Base-by-base conservation (phyloP, 2,329 filamentous ascomycete species). In the Colletotrichum musicola region DNA sequence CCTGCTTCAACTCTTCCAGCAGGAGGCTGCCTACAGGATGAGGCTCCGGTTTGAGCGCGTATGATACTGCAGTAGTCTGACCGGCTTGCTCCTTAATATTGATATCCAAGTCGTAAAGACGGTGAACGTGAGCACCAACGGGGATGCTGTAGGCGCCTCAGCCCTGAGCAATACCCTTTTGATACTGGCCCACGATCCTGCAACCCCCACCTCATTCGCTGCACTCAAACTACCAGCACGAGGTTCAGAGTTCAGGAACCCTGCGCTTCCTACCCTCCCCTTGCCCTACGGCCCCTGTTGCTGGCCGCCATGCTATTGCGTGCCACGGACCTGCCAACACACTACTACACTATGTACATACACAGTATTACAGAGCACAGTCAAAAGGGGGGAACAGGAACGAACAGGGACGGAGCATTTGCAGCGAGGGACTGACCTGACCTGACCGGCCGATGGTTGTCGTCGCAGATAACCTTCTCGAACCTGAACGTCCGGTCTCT, bases 401-500 rank as follows among this genome's bases (percentile, higher is more conserved):
- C 30, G 30, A 35, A 9, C 30, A 35, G 7, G 30, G 30, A 10
- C 30, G 30, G 30, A 35, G 30, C 30, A 35, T 35, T 35, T 35
- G 30, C 30, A 9, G 30, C 30, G 30, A 3, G 30, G 30, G 30
- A 35, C 7, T 25, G 30, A 35, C 30, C 7, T 9, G 30, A 4
- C 22, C 22, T 25, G 30, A 35, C 30, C 30, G 30, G 30, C 30
- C 59, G n/a, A 27, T 20, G 20, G 12, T 38, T 20, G 25, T 16
- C 25, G 46, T 18, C 10, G 20, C 46, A 20, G 35, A 35, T 30
- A 64, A 30, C 46, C 62, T 65, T 68, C 56, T 69, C 56, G 56
- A 69, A 61, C 35, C 56, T 66, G 55, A 57, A 69, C 50, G 51
- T 56, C 30, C 61, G 47, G 55, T 68, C 50, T 53, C 46, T 66